These are phyloP conservation scores for Porphyra umbilicalis DNA, from an alignment of 31 red algal species.

Conservation along the genomic window DNA sequence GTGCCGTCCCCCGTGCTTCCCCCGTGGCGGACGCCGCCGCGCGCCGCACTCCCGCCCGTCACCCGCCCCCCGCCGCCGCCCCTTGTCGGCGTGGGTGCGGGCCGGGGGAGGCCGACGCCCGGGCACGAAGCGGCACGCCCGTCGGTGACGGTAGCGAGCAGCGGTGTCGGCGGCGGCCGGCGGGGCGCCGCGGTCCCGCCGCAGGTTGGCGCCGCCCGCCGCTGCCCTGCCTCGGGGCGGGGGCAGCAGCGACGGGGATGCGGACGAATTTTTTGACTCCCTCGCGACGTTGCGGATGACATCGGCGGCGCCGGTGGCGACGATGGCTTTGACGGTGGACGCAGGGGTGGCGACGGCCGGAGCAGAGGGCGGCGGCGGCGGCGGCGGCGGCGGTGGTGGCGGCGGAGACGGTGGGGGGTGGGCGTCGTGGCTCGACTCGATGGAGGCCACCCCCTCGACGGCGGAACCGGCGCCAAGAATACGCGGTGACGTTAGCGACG, in stretches of 20 bases:
- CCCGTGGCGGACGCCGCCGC: too few relatives aligned
- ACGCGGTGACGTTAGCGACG: neutral
- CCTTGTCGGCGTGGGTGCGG: too few relatives aligned
- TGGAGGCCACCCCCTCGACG: neutral
- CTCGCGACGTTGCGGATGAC: neutral
- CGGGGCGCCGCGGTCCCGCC: too few relatives aligned
- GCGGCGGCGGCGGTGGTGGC: neutral
- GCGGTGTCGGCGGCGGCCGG: too few relatives aligned
- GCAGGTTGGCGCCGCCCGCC: too few relatives aligned
- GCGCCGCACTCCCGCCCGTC: too few relatives aligned
- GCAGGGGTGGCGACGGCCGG: neutral
- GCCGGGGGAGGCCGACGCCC: too few relatives aligned
- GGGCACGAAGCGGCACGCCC: too few relatives aligned
- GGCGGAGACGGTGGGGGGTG: neutral
- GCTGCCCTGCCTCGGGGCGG: too few relatives aligned
- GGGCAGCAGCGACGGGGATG: neutral
- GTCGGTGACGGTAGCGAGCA: too few relatives aligned
- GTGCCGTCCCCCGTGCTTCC: too few relatives aligned
- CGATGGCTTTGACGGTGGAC: neutral
- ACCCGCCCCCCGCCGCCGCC: too few relatives aligned
- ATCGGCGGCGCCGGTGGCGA: neutral
- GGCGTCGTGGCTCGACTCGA: neutral
- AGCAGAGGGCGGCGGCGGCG: neutral
- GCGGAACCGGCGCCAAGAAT: neutral
- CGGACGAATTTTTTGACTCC: neutral